Evolutionary conservation across 805 yeast species (phyloP).

Genomic region (Saccharomycopsis amapae): DNA sequence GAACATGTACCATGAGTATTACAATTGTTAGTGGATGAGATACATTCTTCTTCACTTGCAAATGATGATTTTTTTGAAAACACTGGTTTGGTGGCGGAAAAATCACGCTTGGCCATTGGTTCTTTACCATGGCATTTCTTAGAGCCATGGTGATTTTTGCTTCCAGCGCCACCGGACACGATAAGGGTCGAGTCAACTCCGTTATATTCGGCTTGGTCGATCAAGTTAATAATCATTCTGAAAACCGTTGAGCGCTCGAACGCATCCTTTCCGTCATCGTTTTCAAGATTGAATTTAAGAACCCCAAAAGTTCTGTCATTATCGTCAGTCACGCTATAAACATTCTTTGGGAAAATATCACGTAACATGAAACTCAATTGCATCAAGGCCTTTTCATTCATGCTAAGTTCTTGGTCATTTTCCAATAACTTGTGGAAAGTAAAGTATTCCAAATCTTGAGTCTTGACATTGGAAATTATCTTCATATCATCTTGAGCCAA

Average conservation of each 20-base stretch:
- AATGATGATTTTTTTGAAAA: constrained; percentile 29
- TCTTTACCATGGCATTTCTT: background rate
- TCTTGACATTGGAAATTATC: constrained; percentile 7
- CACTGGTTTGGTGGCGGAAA: too few species aligned
- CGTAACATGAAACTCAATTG: constrained; percentile 4
- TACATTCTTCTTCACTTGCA: constrained; percentile 40
- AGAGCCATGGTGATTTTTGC: background rate
- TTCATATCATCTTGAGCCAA: background rate
- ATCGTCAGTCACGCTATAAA: background rate
- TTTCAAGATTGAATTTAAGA: constrained; percentile 1
- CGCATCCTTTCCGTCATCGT: too few species aligned
- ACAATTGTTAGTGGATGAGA: constrained; percentile 41
- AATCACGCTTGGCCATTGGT: too few species aligned
- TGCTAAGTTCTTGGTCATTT: background rate
- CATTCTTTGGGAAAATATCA: constrained; percentile 10
- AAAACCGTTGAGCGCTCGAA: background rate
- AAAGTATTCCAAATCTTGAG: background rate
- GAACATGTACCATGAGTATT: constrained; percentile 49
- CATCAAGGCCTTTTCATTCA: constrained; percentile 5
- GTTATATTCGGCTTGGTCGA: constrained; percentile 10
- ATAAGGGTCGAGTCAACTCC: constrained; percentile 16
- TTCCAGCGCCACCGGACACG: background rate
- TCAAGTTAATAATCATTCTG: background rate
- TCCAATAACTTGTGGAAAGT: background rate
- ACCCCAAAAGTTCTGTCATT: constrained; percentile 11